Evolutionary conservation across 202 grass and related monocot species (phyloP).

Genomic region (Hordeum pubiflorum): DNA sequence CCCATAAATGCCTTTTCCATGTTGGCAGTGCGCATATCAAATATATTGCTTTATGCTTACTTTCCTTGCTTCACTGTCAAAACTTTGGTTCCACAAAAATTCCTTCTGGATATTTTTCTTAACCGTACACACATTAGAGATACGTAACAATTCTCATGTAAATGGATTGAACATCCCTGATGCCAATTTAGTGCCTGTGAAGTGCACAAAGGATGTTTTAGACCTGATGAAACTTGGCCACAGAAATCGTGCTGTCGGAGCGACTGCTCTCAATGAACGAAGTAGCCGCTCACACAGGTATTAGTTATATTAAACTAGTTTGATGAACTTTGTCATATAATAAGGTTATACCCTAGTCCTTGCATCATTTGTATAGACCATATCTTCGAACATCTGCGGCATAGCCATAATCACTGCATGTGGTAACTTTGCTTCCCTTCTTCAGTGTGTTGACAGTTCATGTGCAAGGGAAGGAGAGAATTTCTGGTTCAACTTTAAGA

Average conservation of each 20-base stretch:
- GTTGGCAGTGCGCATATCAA: not conserved
- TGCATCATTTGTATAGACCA: not conserved
- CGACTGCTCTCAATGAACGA: conserved; percentile 83
- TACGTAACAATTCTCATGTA: conserved; percentile 75
- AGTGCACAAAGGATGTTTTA: conserved; percentile 67
- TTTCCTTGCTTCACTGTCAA: not conserved
- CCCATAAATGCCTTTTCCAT: not conserved
- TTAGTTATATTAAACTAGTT: not conserved
- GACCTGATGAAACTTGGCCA: conserved; percentile 76
- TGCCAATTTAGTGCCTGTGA: conserved; percentile 74
- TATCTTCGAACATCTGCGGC: not conserved
- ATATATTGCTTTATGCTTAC: not conserved
- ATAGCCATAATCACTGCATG: not conserved
- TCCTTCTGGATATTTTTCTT: conserved; percentile 14
- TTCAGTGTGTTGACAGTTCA: conserved; percentile 81
- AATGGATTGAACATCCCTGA: conserved; percentile 84
- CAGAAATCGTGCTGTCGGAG: conserved; percentile 59
- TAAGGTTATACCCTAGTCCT: not conserved
- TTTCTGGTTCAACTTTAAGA: conserved; percentile 53
- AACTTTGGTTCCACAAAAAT: not conserved
- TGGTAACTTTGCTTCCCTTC: not conserved
- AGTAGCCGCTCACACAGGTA: conserved; percentile 94
- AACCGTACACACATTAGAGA: conserved; percentile 72
- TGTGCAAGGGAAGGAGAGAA: conserved; percentile 60
- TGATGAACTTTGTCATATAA: not conserved